Base-by-base conservation (phyloP, 1,284 basidiomycete genomes). In the Ceratobasidium theobromae region DNA sequence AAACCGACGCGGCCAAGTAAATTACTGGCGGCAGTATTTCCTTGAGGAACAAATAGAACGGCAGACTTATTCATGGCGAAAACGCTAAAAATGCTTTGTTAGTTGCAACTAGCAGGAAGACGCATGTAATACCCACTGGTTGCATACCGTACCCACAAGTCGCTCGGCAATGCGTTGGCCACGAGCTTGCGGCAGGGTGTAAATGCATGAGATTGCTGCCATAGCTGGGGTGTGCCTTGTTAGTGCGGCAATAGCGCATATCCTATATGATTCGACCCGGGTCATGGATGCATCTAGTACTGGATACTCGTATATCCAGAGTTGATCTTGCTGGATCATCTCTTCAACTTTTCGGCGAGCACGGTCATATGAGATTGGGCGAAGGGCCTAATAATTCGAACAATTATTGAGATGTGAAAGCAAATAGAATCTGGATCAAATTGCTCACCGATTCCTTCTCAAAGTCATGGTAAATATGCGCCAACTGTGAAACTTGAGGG, bases 1-100 rank as follows among this genome's bases (percentile, higher is more conserved):
- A 64, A 64, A 6, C 60, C 60, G 38, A 64, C 52, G 3, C 60
- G 60, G 16, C 60, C 60, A 38, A 64, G 48, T 9, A 64, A n/a
- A n/a, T 52, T 64, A 4, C 60, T 18, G 21, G 60, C 60, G 25
- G 60, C 48, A 16, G 48, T 52, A 25, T 64, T 64, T 1, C 60
- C 38, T 43, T 35, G 46, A 21, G 60, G 60, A 35, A 64, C 60
- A 16, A 64, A 64, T 4, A 64, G 38, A 18, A 64, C 60, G 11
- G 60, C 60, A 12, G 60, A 52, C 23, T 64, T 64, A 28, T 64
- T 64, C 25, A 51, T 23, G 8, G 46, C 35, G 23, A 64, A 64
- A 1, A 64, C 60, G 18, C 60, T 64, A 35, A 16, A 3, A 9
- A 18, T 14, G 27, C 3, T 25, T 40, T 28, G 27, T 64, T 51